A percentile compares a stretch with the other conserved stretches of the same genome.
phyloP scores from a whole-genome alignment of 129 eudicot species.

The Sambucus nigra region DNA sequence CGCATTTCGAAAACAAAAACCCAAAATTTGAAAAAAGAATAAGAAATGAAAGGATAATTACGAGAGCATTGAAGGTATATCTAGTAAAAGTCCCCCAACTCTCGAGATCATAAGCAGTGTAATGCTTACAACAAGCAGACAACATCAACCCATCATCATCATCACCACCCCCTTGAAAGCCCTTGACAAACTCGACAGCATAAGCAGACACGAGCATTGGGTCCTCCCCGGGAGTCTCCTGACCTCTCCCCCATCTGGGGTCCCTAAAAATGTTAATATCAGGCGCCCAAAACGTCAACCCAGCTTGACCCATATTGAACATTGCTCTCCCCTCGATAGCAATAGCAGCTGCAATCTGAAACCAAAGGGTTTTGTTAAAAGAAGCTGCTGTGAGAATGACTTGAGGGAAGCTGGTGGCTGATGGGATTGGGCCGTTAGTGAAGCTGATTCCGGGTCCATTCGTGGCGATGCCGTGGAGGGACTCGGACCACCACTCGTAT shows the following conservation, averaged over 20 bases:
- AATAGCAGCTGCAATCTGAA: slow-evolving; percentile 35
- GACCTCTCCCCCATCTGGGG: slow-evolving; percentile 99
- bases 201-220: slow-evolving; percentile 55
- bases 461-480: slow-evolving; percentile 79
- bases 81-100: slow-evolving; percentile 54
- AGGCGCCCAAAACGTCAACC: slow-evolving; percentile 96
- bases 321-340: slow-evolving; percentile 82
- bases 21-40: too few species aligned
- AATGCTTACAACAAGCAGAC: slow-evolving; percentile 99
- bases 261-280: slow-evolving; percentile 79
- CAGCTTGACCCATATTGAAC: slow-evolving; percentile 85
- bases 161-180: slow-evolving; percentile 48
- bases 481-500: slow-evolving; percentile 97
- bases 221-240: slow-evolving; percentile 96
- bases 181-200: slow-evolving; percentile 60
- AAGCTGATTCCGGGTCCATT: slow-evolving; percentile 88
- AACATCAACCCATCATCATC: slow-evolving; percentile 48
- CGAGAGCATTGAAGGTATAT: slow-evolving; percentile 89
- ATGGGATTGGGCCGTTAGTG: slow-evolving; percentile 31
- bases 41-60: too few species aligned
- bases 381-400: slow-evolving; percentile 73
- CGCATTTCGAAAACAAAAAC: too few species aligned
- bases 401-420: slow-evolving; percentile 87
- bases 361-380: slow-evolving; percentile 66
- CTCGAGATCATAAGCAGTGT: slow-evolving; percentile 89